Base-by-base conservation (phyloP, 306 rosid species). In the Acmispon strigosus region DNA sequence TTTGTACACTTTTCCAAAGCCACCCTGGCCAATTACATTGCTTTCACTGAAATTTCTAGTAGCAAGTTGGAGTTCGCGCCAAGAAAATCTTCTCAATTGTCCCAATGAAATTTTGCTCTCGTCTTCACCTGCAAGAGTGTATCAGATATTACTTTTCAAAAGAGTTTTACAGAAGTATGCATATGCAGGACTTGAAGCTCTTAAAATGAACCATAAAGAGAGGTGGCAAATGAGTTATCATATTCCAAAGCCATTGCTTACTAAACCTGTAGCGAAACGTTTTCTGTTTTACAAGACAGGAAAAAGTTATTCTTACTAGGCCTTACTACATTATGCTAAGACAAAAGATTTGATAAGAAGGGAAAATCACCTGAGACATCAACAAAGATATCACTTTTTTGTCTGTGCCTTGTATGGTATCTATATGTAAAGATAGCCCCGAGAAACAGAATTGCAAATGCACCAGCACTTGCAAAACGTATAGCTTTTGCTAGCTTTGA, bases 21-120 rank as follows among this genome's bases (percentile, higher is more conserved):
- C 98, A 67, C 98, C 98, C 44, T 94, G 97, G 17, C 98, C 98
- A 45, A 94, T 94, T n/a, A 94, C 76, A 79, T 84, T 89, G 80
- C 81, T 79, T 61, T 90, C 96, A 42, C 88, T 70, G 63, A 90
- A 94, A 69, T 87, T 88, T 20, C 84, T 89, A 7, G 97, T 94
- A 43, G 98, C 97, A 42, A 83, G 54, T 66, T 89, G 98, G 60
- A 94, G 71, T 87, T 90, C 98, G 10, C 97, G 88, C 90, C 81
- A 83, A 11, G 96, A 94, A 82, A 94, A 94, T 81, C 85, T 88
- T 82, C 86, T 80, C 76, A 90, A 63, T 76, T 94, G 98, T 13
- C 90, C 89, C 22, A 76, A 84, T 24, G 80, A 78, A 58, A 90
- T 59, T 76, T 87, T 89, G 72, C 78, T 64, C 68, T 90, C 97